Evolutionary conservation across 371 early-diverging fungal genomes (phyloP).

Genomic region (Batkoa obscura): DNA sequence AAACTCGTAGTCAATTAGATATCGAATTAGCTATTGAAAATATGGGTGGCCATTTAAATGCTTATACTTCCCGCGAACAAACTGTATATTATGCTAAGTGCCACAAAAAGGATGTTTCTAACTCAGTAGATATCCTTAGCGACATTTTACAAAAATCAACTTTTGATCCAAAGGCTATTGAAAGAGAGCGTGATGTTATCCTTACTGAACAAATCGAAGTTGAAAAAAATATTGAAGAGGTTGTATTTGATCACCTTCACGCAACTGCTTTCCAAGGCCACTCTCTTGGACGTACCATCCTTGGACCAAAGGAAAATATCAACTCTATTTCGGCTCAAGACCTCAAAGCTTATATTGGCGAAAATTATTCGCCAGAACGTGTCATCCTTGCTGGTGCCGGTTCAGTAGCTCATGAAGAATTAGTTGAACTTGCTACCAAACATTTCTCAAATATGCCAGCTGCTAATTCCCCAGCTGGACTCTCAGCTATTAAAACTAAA

Average conservation of each 20-base stretch:
- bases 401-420: constrained; percentile 79
- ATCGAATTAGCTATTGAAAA: constrained; percentile 89
- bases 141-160: constrained; percentile 89
- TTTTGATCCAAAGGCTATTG: constrained; percentile 60
- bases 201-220: constrained; percentile 90
- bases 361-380: constrained; percentile 86
- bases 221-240: constrained; percentile 88
- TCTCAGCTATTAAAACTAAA: constrained; percentile 25
- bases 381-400: constrained; percentile 92
- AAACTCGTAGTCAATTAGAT: constrained; percentile 61
- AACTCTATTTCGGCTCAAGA: constrained; percentile 63
- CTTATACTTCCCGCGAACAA: constrained; percentile 95
- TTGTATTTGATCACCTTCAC: constrained; percentile 88
- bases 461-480: constrained; percentile 18
- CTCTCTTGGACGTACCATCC: constrained; percentile 81
- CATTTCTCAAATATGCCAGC: constrained; percentile 64
- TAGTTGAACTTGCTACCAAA: constrained; percentile 78
- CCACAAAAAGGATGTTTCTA: constrained; percentile 64
- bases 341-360: constrained; percentile 61
- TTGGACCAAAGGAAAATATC: constrained; percentile 86
- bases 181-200: constrained; percentile 88
- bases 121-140: constrained; percentile 77
- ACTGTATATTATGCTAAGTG: constrained; percentile 94
- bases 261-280: constrained; percentile 83
- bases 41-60: constrained; percentile 93